Conservation (phyloP, 371 early-diverging fungal genomes). For the Mucor circinelloides region DNA sequence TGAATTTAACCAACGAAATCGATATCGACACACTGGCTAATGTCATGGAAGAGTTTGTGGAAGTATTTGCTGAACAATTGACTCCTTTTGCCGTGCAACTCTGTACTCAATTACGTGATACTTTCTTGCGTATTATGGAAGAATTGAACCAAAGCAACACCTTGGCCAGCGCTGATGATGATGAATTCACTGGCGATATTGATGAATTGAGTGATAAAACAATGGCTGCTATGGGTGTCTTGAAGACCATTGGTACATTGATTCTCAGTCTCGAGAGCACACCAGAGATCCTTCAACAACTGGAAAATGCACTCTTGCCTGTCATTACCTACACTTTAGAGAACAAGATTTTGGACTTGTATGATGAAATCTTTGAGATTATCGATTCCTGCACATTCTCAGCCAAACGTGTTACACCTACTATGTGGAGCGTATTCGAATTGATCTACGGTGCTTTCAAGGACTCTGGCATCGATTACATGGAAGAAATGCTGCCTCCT, state of each 20-base stretch:
- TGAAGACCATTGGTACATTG: conserved; percentile 87
- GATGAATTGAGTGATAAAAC: conserved; percentile 83
- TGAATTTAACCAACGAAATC: conserved; percentile 85
- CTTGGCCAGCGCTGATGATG: conserved; percentile 40
- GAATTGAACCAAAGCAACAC: conserved; percentile 55
- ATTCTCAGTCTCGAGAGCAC: conserved; percentile 74
- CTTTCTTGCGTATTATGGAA: conserved; percentile 82
- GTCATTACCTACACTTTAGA: conserved; percentile 75
- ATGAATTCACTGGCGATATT: conserved; percentile 40
- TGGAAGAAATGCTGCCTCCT: conserved; percentile 83
- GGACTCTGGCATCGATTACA: conserved; percentile 77
- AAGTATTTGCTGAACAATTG: conserved; percentile 87
- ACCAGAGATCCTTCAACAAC: conserved; percentile 60
- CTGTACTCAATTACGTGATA: conserved; percentile 78
- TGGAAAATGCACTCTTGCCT: conserved; percentile 78
- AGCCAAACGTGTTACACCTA: conserved; percentile 77
- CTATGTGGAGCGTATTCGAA: conserved; percentile 85
- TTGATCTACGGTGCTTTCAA: conserved; percentile 75
- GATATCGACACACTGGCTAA: conserved; percentile 86
- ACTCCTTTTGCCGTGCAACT: conserved; percentile 92
- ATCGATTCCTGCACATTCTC: conserved; percentile 85
- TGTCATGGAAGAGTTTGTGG: conserved; percentile 89
- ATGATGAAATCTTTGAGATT: conserved; percentile 87
- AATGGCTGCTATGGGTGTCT: conserved; percentile 87
- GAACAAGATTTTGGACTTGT: conserved; percentile 73